phyloP scores from a whole-genome alignment of 2,329 filamentous ascomycete genomes.

The Fusarium sp. region DNA sequence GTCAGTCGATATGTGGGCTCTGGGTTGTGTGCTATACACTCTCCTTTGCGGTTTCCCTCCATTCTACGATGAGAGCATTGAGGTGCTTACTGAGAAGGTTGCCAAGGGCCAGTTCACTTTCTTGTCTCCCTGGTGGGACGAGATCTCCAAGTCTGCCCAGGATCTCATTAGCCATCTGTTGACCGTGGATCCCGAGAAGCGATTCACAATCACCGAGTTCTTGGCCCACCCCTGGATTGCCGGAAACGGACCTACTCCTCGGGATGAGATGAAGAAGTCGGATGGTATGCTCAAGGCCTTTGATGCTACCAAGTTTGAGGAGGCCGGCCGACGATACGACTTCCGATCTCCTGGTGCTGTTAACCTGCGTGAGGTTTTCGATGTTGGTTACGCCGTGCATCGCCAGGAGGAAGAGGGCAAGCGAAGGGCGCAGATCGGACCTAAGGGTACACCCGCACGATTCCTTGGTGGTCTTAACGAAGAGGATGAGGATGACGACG shows the following conservation, averaged over 20 bases:
- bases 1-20: conserved; percentile 98
- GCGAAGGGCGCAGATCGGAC: conserved; percentile 83
- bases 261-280: conserved; percentile 69
- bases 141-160: conserved; percentile 94
- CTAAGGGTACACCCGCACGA: conserved; percentile 71
- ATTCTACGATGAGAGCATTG: conserved; percentile 98
- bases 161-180: conserved; percentile 93
- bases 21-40: conserved; percentile 97
- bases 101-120: conserved; percentile 97
- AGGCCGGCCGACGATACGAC: conserved; percentile 78
- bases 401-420: conserved; percentile 96
- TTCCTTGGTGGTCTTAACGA: conserved; percentile 75
- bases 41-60: conserved; percentile 97
- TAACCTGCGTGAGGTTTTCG: conserved; percentile 96
- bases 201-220: conserved; percentile 93
- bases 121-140: conserved; percentile 98
- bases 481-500: conserved; percentile 63
- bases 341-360: conserved; percentile 96
- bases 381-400: conserved; percentile 97
- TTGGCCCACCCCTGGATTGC: conserved; percentile 94
- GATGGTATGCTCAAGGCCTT: conserved; percentile 62
- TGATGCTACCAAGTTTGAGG: conserved; percentile 64
- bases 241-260: conserved; percentile 67
- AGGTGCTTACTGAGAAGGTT: conserved; percentile 96
- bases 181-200: conserved; percentile 93